Evolutionary conservation across 2,329 filamentous ascomycete species (phyloP).

Genomic region (Colletotrichum filicis): DNA sequence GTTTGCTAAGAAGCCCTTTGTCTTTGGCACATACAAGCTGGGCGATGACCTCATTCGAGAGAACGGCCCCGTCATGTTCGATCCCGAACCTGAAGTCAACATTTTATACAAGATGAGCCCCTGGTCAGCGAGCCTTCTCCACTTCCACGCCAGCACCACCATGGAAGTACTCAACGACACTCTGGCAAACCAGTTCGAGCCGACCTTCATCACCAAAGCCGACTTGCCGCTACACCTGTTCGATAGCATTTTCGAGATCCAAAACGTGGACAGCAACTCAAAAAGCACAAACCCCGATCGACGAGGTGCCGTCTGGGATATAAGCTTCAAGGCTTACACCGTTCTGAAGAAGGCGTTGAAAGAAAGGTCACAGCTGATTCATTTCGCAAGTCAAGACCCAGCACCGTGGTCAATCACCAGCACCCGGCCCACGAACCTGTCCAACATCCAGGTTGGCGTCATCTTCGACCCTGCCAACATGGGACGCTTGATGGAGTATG

Average conservation of each 20-base stretch:
- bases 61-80: constrained; percentile 78
- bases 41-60: constrained; percentile 55
- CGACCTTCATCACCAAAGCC: constrained; percentile 79
- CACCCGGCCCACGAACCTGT: constrained; percentile 12
- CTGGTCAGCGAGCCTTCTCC: constrained; percentile 82
- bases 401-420: constrained; percentile 58
- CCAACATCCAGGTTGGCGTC: constrained; percentile 71
- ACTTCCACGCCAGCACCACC: constrained; percentile 79
- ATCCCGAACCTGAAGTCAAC: constrained; percentile 80
- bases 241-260: constrained; percentile 57
- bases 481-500: constrained; percentile 84
- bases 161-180: constrained; percentile 80
- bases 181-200: constrained; percentile 82
- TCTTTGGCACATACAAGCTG: constrained; percentile 58
- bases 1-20: constrained; percentile 73
- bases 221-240: constrained; percentile 66
- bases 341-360: constrained; percentile 78
- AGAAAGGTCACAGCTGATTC: constrained; percentile 77
- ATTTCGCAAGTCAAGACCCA: constrained; percentile 58
- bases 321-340: constrained; percentile 69
- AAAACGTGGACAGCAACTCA: constrained; percentile 43
- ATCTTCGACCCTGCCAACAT: constrained; percentile 79
- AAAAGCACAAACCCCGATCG: constrained; percentile 48
- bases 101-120: constrained; percentile 89
- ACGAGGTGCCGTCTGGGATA: constrained; percentile 55